A percentile compares a stretch with the other conserved stretches of the same genome.
Evolutionary conservation across 2,329 filamentous ascomycete species (phyloP).

Genomic region (Malbranchea zuffiana): DNA sequence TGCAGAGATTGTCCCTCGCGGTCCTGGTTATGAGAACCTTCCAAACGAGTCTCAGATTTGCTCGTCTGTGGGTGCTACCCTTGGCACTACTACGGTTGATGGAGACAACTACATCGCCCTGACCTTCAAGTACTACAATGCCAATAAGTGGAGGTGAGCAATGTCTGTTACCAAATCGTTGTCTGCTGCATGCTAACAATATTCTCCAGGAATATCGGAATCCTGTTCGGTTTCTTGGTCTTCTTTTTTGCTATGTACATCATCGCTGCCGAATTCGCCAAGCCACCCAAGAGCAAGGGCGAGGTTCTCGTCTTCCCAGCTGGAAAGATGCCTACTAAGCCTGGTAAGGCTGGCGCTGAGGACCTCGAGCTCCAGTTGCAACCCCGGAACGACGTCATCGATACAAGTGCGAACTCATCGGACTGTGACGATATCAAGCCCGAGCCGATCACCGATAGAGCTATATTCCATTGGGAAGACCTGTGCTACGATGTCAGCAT

Average conservation of each 20-base stretch:
- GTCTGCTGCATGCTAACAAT: conserved; percentile 13
- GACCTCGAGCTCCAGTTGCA: too few species aligned
- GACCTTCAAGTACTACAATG: conserved; percentile 47
- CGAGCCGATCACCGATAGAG: too few species aligned
- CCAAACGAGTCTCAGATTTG: conserved; percentile 41
- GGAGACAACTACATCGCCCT: conserved; percentile 50
- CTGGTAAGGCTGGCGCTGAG: too few species aligned
- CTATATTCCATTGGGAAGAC: conserved; percentile 75
- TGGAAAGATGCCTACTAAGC: too few species aligned
- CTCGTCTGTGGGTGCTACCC: conserved; percentile 46
- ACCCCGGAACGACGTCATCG: too few species aligned
- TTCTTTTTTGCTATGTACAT: conserved; percentile 54
- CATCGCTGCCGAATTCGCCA: conserved; percentile 49
- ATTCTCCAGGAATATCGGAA: conserved; percentile 61
- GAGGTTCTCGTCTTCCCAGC: conserved; percentile 67
- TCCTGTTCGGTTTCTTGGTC: conserved; percentile 53
- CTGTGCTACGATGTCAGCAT: conserved; percentile 75
- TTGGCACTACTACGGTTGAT: conserved; percentile 42
- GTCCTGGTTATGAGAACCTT: conserved; percentile 29
- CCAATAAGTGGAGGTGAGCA: conserved; percentile 46
- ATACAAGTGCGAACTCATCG: too few species aligned
- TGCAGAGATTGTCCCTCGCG: conserved; percentile 33
- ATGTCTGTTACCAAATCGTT: background rate
- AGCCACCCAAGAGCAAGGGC: conserved; percentile 60
- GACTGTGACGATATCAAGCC: too few species aligned